Evolutionary conservation across 2,329 filamentous ascomycete species (phyloP).

Genomic region (Diaporthe batatas): DNA sequence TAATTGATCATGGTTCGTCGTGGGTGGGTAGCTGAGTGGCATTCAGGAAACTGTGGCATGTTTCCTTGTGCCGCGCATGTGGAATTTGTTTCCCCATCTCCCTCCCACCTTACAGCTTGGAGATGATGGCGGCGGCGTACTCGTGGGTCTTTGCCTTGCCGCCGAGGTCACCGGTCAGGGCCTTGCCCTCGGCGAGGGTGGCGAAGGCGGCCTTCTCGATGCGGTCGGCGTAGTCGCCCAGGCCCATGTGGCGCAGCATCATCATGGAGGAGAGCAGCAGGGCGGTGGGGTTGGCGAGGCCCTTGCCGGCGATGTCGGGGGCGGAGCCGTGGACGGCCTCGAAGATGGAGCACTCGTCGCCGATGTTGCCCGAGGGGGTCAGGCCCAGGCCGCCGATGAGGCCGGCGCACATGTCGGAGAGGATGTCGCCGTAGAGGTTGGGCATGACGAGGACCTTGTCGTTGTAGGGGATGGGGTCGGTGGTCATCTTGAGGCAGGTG

Average conservation of each 20-base stretch:
- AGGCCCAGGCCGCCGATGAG: constrained; percentile 97
- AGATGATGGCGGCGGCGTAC: constrained; percentile 93
- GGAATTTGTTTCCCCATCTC: neutral
- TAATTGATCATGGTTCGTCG: constrained; percentile 1
- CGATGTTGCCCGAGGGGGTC: constrained; percentile 98
- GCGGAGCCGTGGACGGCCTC: constrained; percentile 98
- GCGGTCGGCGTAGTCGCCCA: constrained; percentile 83
- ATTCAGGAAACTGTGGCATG: constrained; percentile 6
- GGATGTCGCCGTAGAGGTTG: constrained; percentile 99
- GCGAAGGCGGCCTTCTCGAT: constrained; percentile 97
- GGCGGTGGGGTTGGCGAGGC: constrained; percentile 95
- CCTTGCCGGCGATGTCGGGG: constrained; percentile 96
- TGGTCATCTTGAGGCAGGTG: constrained; percentile 98
- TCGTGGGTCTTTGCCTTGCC: constrained; percentile 96
- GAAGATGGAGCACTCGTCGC: constrained; percentile 99
- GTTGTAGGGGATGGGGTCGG: constrained; percentile 95
- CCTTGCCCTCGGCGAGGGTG: constrained; percentile 95
- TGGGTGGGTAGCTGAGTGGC: neutral
- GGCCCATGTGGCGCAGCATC: constrained; percentile 99
- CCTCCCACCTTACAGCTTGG: constrained; percentile 65
- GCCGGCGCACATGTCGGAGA: constrained; percentile 99
- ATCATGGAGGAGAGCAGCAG: constrained; percentile 96
- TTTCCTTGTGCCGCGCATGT: neutral
- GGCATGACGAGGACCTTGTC: constrained; percentile 99
- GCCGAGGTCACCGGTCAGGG: constrained; percentile 94